These are phyloP conservation scores for Leccinellum luteum DNA, from an alignment of 768 basidiomycete species.

Conservation along the genomic window DNA sequence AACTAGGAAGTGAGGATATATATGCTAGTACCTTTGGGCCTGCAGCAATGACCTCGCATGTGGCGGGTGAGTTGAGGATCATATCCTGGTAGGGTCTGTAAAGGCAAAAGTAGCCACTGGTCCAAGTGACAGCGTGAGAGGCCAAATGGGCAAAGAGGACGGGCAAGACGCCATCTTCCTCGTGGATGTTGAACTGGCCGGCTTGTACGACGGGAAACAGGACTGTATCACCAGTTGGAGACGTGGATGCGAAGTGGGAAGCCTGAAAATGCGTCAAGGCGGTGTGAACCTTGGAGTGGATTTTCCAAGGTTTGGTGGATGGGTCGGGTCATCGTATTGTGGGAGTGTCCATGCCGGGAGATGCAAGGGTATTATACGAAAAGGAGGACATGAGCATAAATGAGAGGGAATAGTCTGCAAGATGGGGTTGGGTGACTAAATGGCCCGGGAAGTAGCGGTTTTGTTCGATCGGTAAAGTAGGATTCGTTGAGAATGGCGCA, in stretches of 20 bases:
- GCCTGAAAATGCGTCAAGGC: slow-evolving; percentile 63
- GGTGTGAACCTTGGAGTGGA: slow-evolving; percentile 56
- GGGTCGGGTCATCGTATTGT: slow-evolving; percentile 65
- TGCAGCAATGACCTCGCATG: slow-evolving; percentile 77
- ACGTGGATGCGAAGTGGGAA: slow-evolving; percentile 25
- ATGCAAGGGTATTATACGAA: slow-evolving; percentile 51
- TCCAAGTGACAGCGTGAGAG: slow-evolving; percentile 62
- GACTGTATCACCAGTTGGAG: slow-evolving; percentile 39
- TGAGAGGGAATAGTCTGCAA: slow-evolving; percentile 82
- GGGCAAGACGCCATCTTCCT: slow-evolving; percentile 70
- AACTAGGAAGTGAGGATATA: not conserved
- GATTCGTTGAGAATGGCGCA: slow-evolving; percentile 91
- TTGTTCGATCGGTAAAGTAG: slow-evolving; percentile 93
- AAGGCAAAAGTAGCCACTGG: slow-evolving; percentile 94
- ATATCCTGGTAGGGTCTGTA: slow-evolving; percentile 76
- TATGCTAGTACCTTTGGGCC: slow-evolving; percentile 67
- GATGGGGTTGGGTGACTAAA: slow-evolving; percentile 53
- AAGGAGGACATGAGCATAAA: slow-evolving; percentile 72
- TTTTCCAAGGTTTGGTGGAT: slow-evolving; percentile 63
- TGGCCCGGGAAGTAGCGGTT: slow-evolving; percentile 93
- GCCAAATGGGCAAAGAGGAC: slow-evolving; percentile 54
- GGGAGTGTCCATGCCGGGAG: slow-evolving; percentile 44
- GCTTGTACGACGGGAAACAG: slow-evolving; percentile 86
- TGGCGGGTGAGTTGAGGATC: slow-evolving; percentile 55
- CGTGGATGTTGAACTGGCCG: slow-evolving; percentile 80